Conservation (phyloP, 2,329 filamentous ascomycete species). For the Phaeosphaeria sp. region DNA sequence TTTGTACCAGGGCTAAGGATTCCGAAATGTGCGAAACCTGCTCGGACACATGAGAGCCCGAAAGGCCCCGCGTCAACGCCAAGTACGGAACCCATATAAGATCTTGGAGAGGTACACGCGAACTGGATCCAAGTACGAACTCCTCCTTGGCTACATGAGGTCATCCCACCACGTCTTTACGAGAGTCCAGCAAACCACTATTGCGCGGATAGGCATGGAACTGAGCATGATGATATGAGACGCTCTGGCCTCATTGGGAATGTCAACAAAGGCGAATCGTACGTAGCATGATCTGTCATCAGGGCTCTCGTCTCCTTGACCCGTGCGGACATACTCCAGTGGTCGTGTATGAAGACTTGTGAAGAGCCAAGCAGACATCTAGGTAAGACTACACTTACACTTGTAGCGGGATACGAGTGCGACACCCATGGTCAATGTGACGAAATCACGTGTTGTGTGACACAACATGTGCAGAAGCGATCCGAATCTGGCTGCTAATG, state of each 20-base stretch:
- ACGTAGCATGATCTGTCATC: neutral
- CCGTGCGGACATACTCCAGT: neutral
- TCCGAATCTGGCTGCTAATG: too few relatives aligned
- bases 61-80: neutral
- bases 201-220: neutral
- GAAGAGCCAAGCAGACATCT: neutral
- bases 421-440: neutral
- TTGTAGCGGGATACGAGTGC: too few relatives aligned
- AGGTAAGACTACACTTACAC: neutral
- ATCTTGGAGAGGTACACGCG: neutral
- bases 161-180: neutral
- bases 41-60: neutral
- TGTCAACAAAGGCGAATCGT: neutral
- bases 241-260: neutral
- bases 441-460: neutral
- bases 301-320: neutral
- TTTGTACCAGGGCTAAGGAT: too few relatives aligned
- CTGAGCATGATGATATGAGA: neutral
- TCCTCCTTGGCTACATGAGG: neutral
- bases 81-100: neutral
- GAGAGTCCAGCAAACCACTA: neutral
- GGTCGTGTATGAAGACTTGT: neutral
- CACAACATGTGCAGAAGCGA: neutral
- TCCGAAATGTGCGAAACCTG: too few relatives aligned
- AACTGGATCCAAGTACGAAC: neutral